Evolutionary conservation across 345 rosid species (phyloP).

Genomic region (Brassica napus): Da-Ae NC_063439.1:672501-673000

Average conservation of each 20-base stretch:
- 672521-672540: too few relatives aligned
- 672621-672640: too few relatives aligned
- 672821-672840: not conserved
- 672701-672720: not conserved
- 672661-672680: not conserved
- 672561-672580: too few relatives aligned
- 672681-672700: not conserved
- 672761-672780: not conserved
- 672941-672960: constrained; percentile 22
- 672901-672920: constrained; percentile 7
- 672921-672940: constrained; percentile 11
- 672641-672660: too few relatives aligned
- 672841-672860: not conserved
- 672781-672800: not conserved
- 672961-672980: constrained; percentile 25
- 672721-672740: not conserved
- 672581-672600: too few relatives aligned
- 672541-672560: too few relatives aligned
- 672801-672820: not conserved
- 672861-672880: not conserved
- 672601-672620: too few relatives aligned
- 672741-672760: not conserved
- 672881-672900: not conserved
- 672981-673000: constrained; percentile 17
- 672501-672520: too few relatives aligned